phyloP scores from a whole-genome alignment of 2,329 filamentous ascomycete species.

The Verticillium klebahnii region DNA sequence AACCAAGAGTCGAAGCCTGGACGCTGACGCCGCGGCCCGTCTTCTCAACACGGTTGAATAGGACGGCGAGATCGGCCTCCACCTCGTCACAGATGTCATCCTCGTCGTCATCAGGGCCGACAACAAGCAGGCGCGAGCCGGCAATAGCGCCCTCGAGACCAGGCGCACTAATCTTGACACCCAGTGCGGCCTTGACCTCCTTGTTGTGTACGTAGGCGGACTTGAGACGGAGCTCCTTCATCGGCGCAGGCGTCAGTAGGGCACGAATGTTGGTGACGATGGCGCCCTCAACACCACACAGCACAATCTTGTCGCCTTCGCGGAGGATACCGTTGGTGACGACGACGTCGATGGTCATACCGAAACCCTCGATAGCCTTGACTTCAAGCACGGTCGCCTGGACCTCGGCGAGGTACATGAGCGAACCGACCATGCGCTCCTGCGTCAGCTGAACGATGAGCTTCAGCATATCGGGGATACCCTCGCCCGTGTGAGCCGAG shows the following conservation, averaged over 20 bases:
- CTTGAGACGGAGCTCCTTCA: conserved; percentile 93
- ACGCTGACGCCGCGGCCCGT: conserved; percentile 93
- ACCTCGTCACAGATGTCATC: conserved; percentile 96
- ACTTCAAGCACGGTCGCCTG: conserved; percentile 98
- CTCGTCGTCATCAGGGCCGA: conserved; percentile 92
- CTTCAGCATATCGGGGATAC: conserved; percentile 98
- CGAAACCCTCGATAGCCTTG: conserved; percentile 97
- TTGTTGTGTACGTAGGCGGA: conserved; percentile 98
- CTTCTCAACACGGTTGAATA: conserved; percentile 88
- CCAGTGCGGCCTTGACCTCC: conserved; percentile 94
- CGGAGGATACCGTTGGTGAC: conserved; percentile 91
- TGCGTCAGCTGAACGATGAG: conserved; percentile 88
- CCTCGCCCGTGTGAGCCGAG: conserved; percentile 96
- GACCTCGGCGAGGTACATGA: conserved; percentile 98
- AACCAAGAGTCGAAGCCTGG: conserved; percentile 95
- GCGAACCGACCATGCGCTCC: conserved; percentile 91
- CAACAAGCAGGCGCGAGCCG: conserved; percentile 88
- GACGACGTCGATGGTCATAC: conserved; percentile 97
- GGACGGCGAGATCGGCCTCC: conserved; percentile 85
- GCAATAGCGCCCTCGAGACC: conserved; percentile 95
- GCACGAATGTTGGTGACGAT: conserved; percentile 95
- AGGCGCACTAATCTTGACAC: conserved; percentile 98
- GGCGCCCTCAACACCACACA: conserved; percentile 94
- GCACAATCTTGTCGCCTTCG: conserved; percentile 89
- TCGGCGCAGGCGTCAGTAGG: conserved; percentile 83